Evolutionary conservation across 495 filamentous ascomycete genomes (phyloP).

Genomic region (Halenospora varia): DNA sequence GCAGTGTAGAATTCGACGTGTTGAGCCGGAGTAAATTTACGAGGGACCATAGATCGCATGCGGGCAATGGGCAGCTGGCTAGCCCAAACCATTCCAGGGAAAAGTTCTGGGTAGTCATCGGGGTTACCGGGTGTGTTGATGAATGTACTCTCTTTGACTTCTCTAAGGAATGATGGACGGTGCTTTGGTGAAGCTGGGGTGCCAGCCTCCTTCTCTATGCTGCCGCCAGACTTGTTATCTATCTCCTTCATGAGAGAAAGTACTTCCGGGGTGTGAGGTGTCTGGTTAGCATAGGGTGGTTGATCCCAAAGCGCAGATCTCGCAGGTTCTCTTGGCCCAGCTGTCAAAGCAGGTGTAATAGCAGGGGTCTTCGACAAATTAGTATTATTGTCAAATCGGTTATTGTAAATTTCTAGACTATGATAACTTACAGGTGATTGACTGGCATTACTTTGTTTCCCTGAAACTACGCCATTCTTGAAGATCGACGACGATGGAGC

Average conservation of each 20-base stretch:
- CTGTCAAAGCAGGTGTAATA: background rate
- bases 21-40: constrained; percentile 13
- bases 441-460: background rate
- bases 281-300: background rate
- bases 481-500: background rate
- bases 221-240: background rate
- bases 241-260: background rate
- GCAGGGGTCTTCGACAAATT: background rate
- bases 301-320: background rate
- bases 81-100: background rate
- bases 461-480: background rate
- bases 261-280: background rate
- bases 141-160: background rate
- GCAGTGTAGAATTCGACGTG: constrained; percentile 16
- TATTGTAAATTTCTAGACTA: too few relatives aligned
- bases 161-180: background rate
- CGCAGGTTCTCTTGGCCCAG: background rate
- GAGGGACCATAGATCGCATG: constrained; percentile 14
- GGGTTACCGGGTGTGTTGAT: background rate
- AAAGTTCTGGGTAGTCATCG: background rate
- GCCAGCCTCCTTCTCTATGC: background rate
- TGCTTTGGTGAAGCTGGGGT: background rate
- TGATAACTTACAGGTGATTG: background rate
- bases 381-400: too few relatives aligned
- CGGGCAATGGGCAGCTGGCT: background rate